Evolutionary conservation across 768 basidiomycete species (phyloP).

Genomic region (Cystobasidium onofrii): DNA sequence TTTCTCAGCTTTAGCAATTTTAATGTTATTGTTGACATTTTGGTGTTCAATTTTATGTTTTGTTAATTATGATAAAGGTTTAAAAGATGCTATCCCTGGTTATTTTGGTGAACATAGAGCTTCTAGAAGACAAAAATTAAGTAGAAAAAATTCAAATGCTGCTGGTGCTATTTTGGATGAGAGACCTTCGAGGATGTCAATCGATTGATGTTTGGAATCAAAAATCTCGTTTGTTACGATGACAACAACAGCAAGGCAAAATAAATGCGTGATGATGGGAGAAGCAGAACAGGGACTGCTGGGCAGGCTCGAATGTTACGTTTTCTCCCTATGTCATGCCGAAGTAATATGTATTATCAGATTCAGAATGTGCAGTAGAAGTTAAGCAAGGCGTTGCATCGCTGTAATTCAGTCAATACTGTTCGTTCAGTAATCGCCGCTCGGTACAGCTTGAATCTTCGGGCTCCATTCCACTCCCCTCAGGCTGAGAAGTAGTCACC

Average conservation of each 20-base stretch:
- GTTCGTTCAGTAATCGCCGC: no score
- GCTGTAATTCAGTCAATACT: background rate
- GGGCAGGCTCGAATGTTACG: background rate
- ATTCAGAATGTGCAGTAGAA: background rate
- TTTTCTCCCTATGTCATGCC: background rate
- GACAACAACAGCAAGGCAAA: background rate
- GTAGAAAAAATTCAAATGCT: background rate
- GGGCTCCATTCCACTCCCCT: no score
- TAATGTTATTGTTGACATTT: slow-evolving; percentile 28
- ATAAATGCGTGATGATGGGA: background rate
- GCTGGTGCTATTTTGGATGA: slow-evolving; percentile 13
- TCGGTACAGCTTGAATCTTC: no score
- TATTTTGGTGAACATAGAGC: slow-evolving; percentile 24
- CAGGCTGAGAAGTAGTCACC: no score
- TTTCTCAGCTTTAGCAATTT: slow-evolving; percentile 29
- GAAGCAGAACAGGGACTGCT: background rate
- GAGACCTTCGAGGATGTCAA: slow-evolving; percentile 9
- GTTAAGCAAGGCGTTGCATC: background rate
- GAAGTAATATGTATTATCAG: background rate
- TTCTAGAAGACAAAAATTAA: background rate
- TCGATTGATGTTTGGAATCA: background rate
- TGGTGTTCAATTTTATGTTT: slow-evolving; percentile 13
- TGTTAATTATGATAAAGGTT: slow-evolving; percentile 19
- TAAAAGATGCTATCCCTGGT: slow-evolving; percentile 8
- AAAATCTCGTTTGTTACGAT: no score